These are phyloP conservation scores for Backusella morwellensis DNA, from an alignment of 192 early-diverging fungal species.

Conservation along the genomic window DNA sequence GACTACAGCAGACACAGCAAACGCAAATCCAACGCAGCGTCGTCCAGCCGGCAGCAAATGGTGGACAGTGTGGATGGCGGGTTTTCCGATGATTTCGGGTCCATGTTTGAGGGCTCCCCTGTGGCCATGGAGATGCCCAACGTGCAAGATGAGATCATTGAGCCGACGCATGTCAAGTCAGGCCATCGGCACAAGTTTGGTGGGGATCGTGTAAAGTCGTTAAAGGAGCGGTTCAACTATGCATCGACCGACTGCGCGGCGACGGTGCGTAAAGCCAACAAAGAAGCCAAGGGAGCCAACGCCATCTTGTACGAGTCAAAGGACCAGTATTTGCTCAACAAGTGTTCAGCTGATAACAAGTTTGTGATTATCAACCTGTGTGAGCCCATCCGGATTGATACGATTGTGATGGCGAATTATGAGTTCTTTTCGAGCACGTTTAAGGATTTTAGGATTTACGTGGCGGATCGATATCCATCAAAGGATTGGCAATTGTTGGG, in stretches of 20 bases:
- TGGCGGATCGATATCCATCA: conserved; percentile 66
- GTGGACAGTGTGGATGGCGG: conserved; percentile 41
- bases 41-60: conserved; percentile 8
- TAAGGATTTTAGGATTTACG: conserved; percentile 80
- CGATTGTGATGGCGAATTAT: conserved; percentile 88
- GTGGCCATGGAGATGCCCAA: neutral
- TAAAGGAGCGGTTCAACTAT: conserved; percentile 93
- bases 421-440: conserved; percentile 97
- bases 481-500: conserved; percentile 78
- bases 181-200: no score
- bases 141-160: neutral
- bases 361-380: conserved; percentile 95
- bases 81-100: conserved; percentile 34
- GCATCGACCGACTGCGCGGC: conserved; percentile 95
- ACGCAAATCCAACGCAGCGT: neutral
- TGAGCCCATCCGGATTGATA: conserved; percentile 89
- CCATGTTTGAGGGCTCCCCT: conserved; percentile 33
- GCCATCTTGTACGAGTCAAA: conserved; percentile 88
- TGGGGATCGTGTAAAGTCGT: conserved; percentile 23
- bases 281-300: conserved; percentile 76
- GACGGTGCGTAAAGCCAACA: conserved; percentile 78
- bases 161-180: neutral
- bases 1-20: neutral
- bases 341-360: conserved; percentile 73
- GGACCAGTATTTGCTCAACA: conserved; percentile 95